Evolutionary conservation across 192 early-diverging fungal species (phyloP).

Genomic region (Coemansia sp.): DNA sequence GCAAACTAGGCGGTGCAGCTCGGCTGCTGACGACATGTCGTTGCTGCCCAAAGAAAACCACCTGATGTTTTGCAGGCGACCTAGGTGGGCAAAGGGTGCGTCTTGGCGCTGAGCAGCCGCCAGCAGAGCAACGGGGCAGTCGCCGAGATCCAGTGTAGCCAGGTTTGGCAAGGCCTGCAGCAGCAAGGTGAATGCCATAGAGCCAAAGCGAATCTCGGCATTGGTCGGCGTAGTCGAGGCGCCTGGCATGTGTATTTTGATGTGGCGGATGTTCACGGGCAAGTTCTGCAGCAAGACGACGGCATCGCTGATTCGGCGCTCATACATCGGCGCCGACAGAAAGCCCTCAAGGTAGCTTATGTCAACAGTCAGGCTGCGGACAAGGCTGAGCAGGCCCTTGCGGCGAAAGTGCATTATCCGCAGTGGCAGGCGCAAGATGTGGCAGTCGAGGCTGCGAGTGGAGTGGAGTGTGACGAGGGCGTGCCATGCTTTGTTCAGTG

Average conservation of each 20-base stretch:
- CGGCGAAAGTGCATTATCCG: conserved; percentile 41
- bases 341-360: conserved; percentile 45
- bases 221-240: conserved; percentile 29
- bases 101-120: background rate
- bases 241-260: conserved; percentile 36
- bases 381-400: conserved; percentile 28
- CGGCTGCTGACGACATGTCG: conserved; percentile 45
- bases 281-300: conserved; percentile 10
- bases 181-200: conserved; percentile 27
- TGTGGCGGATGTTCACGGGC: conserved; percentile 20
- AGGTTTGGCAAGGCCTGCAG: conserved; percentile 27
- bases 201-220: conserved; percentile 34
- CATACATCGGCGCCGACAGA: conserved; percentile 38
- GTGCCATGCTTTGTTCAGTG: conserved; percentile 40
- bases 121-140: conserved; percentile 36
- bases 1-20: conserved; percentile 20
- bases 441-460: conserved; percentile 42
- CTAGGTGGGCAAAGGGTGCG: conserved; percentile 6
- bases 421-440: conserved; percentile 42
- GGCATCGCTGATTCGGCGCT: conserved; percentile 38
- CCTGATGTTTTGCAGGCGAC: conserved; percentile 21
- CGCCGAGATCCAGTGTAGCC: conserved; percentile 38
- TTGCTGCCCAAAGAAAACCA: conserved; percentile 51
- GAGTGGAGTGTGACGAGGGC: conserved; percentile 34
- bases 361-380: conserved; percentile 42